Evolutionary conservation across 176 grass and related monocot species (phyloP).

Genomic region (Urochloa ruziziensis): DNA sequence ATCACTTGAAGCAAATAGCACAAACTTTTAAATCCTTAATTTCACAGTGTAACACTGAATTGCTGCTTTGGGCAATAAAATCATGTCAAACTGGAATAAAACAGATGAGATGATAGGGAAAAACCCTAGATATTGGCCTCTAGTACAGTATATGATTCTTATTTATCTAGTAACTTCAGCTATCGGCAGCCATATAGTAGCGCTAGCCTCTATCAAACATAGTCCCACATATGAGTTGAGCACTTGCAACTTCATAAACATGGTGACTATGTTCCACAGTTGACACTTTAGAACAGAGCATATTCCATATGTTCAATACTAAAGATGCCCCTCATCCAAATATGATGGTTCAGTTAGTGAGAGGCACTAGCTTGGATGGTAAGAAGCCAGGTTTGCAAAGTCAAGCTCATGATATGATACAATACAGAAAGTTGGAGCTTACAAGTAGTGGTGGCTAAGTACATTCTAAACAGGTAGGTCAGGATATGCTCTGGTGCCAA

Average conservation of each 20-base stretch:
- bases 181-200: not conserved
- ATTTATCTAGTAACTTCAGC: not conserved
- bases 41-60: not conserved
- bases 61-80: not conserved
- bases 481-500: not conserved
- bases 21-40: not conserved
- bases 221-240: not conserved
- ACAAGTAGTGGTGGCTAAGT: constrained; percentile 6
- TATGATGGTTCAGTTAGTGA: not conserved
- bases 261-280: not conserved
- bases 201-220: not conserved
- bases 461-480: not conserved
- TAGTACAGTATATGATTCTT: not conserved
- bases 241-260: not conserved
- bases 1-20: not conserved
- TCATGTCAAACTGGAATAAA: not conserved
- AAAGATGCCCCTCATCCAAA: not conserved
- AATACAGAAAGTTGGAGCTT: not conserved
- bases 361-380: not conserved
- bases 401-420: constrained; percentile 10
- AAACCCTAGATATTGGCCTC: not conserved
- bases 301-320: not conserved
- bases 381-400: constrained; percentile 1
- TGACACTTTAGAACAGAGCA: not conserved
- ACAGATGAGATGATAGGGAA: not conserved